Conservation (phyloP, 371 early-diverging fungal species). For the Aphelidium insulamus region DNA sequence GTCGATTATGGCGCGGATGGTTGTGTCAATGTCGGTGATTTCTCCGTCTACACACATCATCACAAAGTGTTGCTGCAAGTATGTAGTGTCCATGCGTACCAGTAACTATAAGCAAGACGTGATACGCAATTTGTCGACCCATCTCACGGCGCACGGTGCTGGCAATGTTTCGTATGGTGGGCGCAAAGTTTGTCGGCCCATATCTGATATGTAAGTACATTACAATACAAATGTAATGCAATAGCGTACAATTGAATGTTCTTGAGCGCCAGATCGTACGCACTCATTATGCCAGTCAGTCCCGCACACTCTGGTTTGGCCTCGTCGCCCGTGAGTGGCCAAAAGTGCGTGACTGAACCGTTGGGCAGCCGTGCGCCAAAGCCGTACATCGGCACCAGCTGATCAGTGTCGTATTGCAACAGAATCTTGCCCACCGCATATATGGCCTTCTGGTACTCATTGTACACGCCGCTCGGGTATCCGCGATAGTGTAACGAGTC, state of each 20-base stretch:
- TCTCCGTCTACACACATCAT: constrained; percentile 18
- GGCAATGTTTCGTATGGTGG: constrained; percentile 12
- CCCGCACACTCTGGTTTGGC: constrained; percentile 21
- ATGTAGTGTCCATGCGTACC: constrained; percentile 3
- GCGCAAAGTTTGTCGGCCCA: constrained; percentile 30
- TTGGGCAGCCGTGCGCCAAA: constrained; percentile 26
- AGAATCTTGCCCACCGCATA: constrained; percentile 18
- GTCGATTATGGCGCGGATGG: constrained; percentile 17
- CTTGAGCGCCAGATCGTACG: constrained; percentile 14
- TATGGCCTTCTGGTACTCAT: constrained; percentile 21
- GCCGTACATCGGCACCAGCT: constrained; percentile 12
- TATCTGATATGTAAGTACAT: too few species aligned
- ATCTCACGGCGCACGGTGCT: constrained; percentile 6
- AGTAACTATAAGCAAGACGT: constrained; percentile 16
- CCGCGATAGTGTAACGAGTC: constrained; percentile 17
- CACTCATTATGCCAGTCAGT: constrained; percentile 17
- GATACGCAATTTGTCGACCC: constrained; percentile 14
- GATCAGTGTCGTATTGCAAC: constrained; percentile 3
- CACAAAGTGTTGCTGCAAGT: constrained; percentile 2
- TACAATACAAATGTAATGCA: too few species aligned
- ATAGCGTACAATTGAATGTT: constrained; percentile 14
- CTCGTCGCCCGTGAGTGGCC: constrained; percentile 18
- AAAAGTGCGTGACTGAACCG: constrained; percentile 16
- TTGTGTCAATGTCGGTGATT: constrained; percentile 15
- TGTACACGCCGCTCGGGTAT: constrained; percentile 8